A percentile compares a stretch with the other conserved stretches of the same genome.
phyloP scores from a whole-genome alignment of 768 basidiomycete genomes.

The Hericium alpestre region DNA sequence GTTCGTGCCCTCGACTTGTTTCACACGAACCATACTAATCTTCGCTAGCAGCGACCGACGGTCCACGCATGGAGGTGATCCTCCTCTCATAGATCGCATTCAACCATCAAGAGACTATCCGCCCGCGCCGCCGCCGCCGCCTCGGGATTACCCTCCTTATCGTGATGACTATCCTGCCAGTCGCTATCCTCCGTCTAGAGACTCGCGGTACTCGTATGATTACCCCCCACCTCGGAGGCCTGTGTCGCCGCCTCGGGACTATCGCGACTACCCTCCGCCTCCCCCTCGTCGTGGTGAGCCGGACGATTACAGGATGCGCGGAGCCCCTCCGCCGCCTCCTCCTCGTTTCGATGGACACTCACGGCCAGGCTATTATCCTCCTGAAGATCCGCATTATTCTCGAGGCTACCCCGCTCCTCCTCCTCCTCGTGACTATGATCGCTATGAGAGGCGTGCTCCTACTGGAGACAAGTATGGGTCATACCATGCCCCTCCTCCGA shows the following conservation, averaged over 20 bases:
- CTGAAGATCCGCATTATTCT: conserved; percentile 37
- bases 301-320: conserved; percentile 59
- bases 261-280: conserved; percentile 50
- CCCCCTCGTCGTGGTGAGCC: conserved; percentile 46
- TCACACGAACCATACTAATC: conserved; percentile 16
- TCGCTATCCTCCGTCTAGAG: conserved; percentile 32
- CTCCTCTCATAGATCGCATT: conserved; percentile 48
- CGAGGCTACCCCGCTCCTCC: conserved; percentile 42
- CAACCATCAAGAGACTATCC: conserved; percentile 43
- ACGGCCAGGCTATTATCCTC: conserved; percentile 33
- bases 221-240: conserved; percentile 42
- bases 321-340: conserved; percentile 36
- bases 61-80: conserved; percentile 30
- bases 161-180: conserved; percentile 46
- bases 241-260: conserved; percentile 52
- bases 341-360: conserved; percentile 34
- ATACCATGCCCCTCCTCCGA: conserved; percentile 35
- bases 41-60: conserved; percentile 25
- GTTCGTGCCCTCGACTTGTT: conserved; percentile 29
- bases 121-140: conserved; percentile 29
- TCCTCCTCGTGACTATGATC: conserved; percentile 36
- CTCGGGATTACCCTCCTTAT: conserved; percentile 27
- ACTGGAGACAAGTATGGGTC: conserved; percentile 32
- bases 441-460: conserved; percentile 45
- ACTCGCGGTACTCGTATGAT: conserved; percentile 52